A percentile compares a stretch with the other conserved stretches of the same genome.
Conservation (phyloP, 305 asterid species). For the Solanum hybrid region DNA sequence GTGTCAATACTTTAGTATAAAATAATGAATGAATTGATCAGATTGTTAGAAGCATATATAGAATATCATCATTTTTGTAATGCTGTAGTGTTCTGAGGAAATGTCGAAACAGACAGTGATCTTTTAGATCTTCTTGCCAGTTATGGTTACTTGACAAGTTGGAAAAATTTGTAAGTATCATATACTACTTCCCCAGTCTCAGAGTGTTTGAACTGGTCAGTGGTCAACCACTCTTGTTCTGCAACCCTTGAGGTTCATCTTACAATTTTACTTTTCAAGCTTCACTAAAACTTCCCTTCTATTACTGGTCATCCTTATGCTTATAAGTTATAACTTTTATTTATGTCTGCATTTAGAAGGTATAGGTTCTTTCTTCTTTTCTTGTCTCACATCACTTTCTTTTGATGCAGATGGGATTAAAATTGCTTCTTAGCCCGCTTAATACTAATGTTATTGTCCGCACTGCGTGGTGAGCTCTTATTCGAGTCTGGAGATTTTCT, state of each 20-base stretch:
- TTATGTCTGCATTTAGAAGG: background rate
- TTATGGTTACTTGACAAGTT: background rate
- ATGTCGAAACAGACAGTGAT: background rate
- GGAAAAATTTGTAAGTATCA: background rate
- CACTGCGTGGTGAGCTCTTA: constrained; percentile 68
- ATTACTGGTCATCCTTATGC: background rate
- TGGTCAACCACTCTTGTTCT: background rate
- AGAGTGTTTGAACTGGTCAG: background rate
- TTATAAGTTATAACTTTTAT: background rate
- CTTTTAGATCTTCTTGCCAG: background rate
- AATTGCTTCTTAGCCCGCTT: constrained; percentile 58
- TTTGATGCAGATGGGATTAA: constrained; percentile 55
- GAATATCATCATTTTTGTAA: background rate
- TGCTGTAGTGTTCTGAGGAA: background rate
- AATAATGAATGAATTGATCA: background rate
- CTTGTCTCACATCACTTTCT: background rate
- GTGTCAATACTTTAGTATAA: background rate
- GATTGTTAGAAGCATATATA: background rate
- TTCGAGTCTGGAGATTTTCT: background rate
- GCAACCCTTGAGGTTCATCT: background rate
- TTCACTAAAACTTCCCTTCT: background rate
- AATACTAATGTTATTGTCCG: constrained; percentile 62
- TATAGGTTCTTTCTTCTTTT: background rate
- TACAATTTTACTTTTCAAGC: background rate
- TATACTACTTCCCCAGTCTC: background rate